Evolutionary conservation across 2,329 filamentous ascomycete genomes (phyloP).

Genomic region (Epichloe brachyelytri): DNA sequence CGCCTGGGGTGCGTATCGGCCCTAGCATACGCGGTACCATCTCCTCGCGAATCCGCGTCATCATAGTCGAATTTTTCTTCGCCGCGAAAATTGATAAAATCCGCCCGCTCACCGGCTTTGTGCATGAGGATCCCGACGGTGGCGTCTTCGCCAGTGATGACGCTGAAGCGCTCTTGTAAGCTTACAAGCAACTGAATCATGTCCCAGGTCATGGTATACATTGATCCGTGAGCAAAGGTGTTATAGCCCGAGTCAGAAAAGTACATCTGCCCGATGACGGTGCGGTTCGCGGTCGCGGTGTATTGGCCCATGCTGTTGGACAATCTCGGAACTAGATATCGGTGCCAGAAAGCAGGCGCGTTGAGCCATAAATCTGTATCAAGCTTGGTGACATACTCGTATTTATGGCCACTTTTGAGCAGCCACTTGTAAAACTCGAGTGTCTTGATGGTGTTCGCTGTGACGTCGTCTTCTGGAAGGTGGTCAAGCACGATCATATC

Average conservation of each 20-base stretch:
- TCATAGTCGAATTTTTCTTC: slow-evolving; percentile 20
- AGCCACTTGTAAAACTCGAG: slow-evolving; percentile 21
- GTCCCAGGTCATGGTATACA: slow-evolving; percentile 23
- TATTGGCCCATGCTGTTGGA: slow-evolving; percentile 6
- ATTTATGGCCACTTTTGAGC: slow-evolving; percentile 9
- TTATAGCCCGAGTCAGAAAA: slow-evolving; percentile 13
- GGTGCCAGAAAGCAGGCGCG: slow-evolving; percentile 18
- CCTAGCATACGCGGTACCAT: slow-evolving; percentile 18
- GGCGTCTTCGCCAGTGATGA: slow-evolving; percentile 19
- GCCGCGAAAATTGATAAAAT: slow-evolving; percentile 17
- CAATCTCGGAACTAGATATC: slow-evolving; percentile 14
- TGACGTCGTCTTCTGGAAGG: slow-evolving; percentile 17
- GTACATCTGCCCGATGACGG: slow-evolving; percentile 18
- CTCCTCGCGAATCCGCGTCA: slow-evolving; percentile 14
- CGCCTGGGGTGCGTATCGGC: slow-evolving; percentile 11
- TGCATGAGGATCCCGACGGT: slow-evolving; percentile 17
- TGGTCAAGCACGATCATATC: slow-evolving; percentile 22
- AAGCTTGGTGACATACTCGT: slow-evolving; percentile 21
- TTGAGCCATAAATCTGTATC: slow-evolving; percentile 22
- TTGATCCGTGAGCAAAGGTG: slow-evolving; percentile 19
- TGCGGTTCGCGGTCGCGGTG: slow-evolving; percentile 10
- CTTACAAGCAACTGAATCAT: slow-evolving; percentile 15
- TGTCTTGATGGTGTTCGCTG: slow-evolving; percentile 21
- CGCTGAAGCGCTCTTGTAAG: slow-evolving; percentile 14
- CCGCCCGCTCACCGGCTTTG: slow-evolving; percentile 12